Percentiles rank a stretch among this genome's conserved stretches.
Evolutionary conservation across 2,329 filamentous ascomycete species (phyloP).

Genomic region (Thielaviopsis euricoi): DNA sequence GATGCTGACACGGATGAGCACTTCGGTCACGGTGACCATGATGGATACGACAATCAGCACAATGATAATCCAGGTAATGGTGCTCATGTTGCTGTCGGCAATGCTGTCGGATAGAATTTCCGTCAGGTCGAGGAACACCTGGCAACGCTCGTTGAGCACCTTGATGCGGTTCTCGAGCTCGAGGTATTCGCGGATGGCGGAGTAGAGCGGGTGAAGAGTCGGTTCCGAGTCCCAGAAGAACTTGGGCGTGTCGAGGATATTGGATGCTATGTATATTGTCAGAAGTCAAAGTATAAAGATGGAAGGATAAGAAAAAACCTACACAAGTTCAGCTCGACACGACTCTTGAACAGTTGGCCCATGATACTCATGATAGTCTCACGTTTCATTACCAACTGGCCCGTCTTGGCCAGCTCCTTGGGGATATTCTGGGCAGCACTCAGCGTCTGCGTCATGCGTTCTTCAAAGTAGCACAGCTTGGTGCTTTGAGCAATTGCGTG

Average conservation of each 20-base stretch:
- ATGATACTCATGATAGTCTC: slow-evolving; percentile 87
- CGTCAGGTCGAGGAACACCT: slow-evolving; percentile 88
- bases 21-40: slow-evolving; percentile 77
- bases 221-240: slow-evolving; percentile 99
- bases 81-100: slow-evolving; percentile 86
- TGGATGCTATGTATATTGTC: slow-evolving; percentile 49
- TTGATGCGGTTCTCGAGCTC: slow-evolving; percentile 94
- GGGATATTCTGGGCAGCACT: slow-evolving; percentile 81
- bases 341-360: slow-evolving; percentile 76
- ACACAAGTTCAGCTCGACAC: slow-evolving; percentile 97
- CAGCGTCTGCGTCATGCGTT: slow-evolving; percentile 92
- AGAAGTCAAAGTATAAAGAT: neutral
- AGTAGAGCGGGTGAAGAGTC: slow-evolving; percentile 84
- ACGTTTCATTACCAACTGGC: slow-evolving; percentile 77
- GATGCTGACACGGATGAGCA: slow-evolving; percentile 70
- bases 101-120: slow-evolving; percentile 89
- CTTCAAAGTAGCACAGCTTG: slow-evolving; percentile 90
- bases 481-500: slow-evolving; percentile 96
- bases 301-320: slow-evolving; percentile 25
- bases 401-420: slow-evolving; percentile 73
- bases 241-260: slow-evolving; percentile 88
- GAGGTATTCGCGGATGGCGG: slow-evolving; percentile 87
- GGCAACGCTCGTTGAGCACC: slow-evolving; percentile 90
- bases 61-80: slow-evolving; percentile 97
- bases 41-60: slow-evolving; percentile 84